Evolutionary conservation across 768 basidiomycete species (phyloP).

Genomic region (Phallus indusiatus): DNA sequence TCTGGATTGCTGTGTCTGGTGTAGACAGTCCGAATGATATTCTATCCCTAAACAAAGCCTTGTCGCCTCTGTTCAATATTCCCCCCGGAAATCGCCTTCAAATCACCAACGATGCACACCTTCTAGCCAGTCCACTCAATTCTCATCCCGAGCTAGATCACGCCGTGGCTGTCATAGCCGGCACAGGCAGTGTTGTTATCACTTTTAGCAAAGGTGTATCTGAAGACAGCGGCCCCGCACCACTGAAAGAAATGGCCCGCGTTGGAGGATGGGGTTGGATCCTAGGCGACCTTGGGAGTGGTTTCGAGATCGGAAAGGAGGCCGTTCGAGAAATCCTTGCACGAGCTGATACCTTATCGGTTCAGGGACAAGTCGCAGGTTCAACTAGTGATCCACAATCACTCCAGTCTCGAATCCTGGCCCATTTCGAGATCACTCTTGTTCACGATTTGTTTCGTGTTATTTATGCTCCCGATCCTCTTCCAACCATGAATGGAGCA

Average conservation of each 20-base stretch:
- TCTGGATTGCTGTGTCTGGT: conserved; percentile 80
- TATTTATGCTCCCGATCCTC: conserved; percentile 55
- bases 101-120: conserved; percentile 75
- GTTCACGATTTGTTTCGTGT: conserved; percentile 57
- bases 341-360: conserved; percentile 5
- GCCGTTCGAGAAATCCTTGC: conserved; percentile 51
- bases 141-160: conserved; percentile 46
- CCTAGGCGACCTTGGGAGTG: conserved; percentile 76
- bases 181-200: conserved; percentile 73
- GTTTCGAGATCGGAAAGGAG: conserved; percentile 71
- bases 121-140: conserved; percentile 72
- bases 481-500: conserved; percentile 11
- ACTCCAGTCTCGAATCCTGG: conserved; percentile 30
- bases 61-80: conserved; percentile 51
- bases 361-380: background rate
- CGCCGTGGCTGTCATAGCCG: conserved; percentile 67
- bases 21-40: conserved; percentile 65
- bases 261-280: conserved; percentile 82
- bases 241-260: conserved; percentile 55
- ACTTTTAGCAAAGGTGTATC: conserved; percentile 39
- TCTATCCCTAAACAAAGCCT: conserved; percentile 39
- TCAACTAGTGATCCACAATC: background rate
- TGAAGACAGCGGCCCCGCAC: background rate
- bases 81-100: conserved; percentile 41
- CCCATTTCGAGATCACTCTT: conserved; percentile 43